A percentile compares a stretch with the other conserved stretches of the same genome.
These are phyloP conservation scores for Geoglossum cookeanum DNA, from an alignment of 2,329 filamentous ascomycete species.

Conservation along the genomic window DNA sequence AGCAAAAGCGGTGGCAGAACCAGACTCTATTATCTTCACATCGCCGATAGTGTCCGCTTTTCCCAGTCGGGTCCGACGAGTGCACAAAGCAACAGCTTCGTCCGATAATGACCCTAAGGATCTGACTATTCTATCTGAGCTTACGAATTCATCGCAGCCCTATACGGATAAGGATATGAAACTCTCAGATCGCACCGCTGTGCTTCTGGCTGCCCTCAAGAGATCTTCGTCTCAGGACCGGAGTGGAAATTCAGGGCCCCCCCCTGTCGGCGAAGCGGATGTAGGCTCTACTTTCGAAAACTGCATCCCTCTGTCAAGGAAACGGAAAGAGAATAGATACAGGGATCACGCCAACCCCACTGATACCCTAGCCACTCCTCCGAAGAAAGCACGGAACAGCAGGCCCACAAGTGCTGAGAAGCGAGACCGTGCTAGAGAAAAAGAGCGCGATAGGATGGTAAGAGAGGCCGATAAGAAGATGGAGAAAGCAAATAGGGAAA, in stretches of 20 bases:
- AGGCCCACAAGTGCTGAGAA: not conserved
- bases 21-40: conserved; percentile 25
- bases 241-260: not conserved
- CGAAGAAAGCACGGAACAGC: not conserved
- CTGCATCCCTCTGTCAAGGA: not conserved
- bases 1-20: conserved; percentile 9
- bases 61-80: not conserved
- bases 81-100: not conserved
- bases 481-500: conserved; percentile 30
- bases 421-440: conserved; percentile 24
- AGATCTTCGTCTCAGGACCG: conserved; percentile 4
- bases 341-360: not conserved
- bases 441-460: conserved; percentile 31
- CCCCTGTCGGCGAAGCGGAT: not conserved
- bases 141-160: conserved; percentile 8
- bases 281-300: not conserved
- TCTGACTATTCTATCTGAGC: conserved; percentile 11
- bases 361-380: not conserved
- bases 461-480: conserved; percentile 37
- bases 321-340: not conserved
- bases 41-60: conserved; percentile 12
- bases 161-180: conserved; percentile 7
- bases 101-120: conserved; percentile 16
- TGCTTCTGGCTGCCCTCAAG: conserved; percentile 19
- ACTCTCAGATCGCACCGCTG: conserved; percentile 23